Conservation (phyloP, 176 grass and related monocot species). For the Bonia amplexicaulis region DNA sequence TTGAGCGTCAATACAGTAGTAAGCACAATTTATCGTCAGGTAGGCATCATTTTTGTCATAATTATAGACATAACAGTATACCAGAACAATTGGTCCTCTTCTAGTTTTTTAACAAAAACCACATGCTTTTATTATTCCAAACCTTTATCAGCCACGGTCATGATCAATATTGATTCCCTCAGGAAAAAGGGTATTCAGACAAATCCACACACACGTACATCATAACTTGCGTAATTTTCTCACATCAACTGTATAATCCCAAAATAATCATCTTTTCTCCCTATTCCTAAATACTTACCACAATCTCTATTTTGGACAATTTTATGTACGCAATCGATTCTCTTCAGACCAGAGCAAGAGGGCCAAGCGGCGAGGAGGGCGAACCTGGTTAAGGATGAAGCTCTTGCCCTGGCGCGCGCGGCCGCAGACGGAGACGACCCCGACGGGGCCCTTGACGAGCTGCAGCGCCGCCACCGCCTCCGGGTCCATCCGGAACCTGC, state of each 20-base stretch:
- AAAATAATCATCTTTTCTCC: not conserved
- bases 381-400: constrained; percentile 74
- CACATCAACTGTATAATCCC: not conserved
- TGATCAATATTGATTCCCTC: not conserved
- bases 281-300: not conserved
- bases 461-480: constrained; percentile 68
- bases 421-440: constrained; percentile 70
- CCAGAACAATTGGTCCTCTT: not conserved
- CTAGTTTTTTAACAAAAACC: not conserved
- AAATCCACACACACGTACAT: not conserved
- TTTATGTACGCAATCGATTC: not conserved
- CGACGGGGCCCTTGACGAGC: constrained; percentile 66
- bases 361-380: not conserved
- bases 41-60: not conserved
- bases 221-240: not conserved
- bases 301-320: not conserved
- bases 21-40: not conserved
- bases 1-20: not conserved
- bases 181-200: not conserved
- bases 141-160: not conserved
- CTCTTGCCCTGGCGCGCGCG: constrained; percentile 85
- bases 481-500: constrained; percentile 67
- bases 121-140: not conserved
- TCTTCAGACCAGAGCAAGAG: not conserved
- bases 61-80: not conserved